A percentile compares a stretch with the other conserved stretches of the same genome.
These are phyloP conservation scores for Metschnikowia reukaufii DNA, from an alignment of 805 yeast genomes.

Conservation along the genomic window DNA sequence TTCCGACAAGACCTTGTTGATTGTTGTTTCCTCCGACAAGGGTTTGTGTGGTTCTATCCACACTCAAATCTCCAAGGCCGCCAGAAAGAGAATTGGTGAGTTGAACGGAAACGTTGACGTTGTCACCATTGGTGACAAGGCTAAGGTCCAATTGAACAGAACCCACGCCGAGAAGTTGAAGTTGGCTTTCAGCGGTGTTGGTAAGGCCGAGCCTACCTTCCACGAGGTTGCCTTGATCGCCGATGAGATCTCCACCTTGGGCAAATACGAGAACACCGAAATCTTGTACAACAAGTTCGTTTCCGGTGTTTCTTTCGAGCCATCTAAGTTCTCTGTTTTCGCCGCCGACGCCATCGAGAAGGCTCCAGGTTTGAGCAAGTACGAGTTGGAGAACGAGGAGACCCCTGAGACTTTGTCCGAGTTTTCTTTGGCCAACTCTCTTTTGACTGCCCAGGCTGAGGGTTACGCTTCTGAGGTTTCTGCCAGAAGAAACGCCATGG, in stretches of 20 bases:
- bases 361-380: conserved; percentile 83
- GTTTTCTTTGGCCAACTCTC: conserved; percentile 86
- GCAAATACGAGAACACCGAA: conserved; percentile 74
- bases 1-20: conserved; percentile 66
- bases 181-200: conserved; percentile 84
- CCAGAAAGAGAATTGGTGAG: conserved; percentile 65
- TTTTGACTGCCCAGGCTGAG: conserved; percentile 90
- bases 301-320: conserved; percentile 88
- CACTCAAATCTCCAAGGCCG: conserved; percentile 87
- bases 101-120: conserved; percentile 67
- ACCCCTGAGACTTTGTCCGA: conserved; percentile 76
- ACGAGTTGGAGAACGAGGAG: conserved; percentile 67
- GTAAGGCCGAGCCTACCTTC: conserved; percentile 96
- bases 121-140: conserved; percentile 92
- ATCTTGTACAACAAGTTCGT: conserved; percentile 85
- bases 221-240: conserved; percentile 85
- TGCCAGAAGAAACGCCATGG: conserved; percentile 99
- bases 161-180: conserved; percentile 67
- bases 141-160: conserved; percentile 85
- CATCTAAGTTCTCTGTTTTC: conserved; percentile 65
- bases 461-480: conserved; percentile 98
- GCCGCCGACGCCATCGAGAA: conserved; percentile 69
- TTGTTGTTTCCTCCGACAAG: conserved; percentile 87
- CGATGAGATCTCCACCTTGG: conserved; percentile 72
- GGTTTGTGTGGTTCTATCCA: conserved; percentile 99